phyloP scores from a whole-genome alignment of 2,329 filamentous ascomycete species.

The Daldinia sp. region DNA sequence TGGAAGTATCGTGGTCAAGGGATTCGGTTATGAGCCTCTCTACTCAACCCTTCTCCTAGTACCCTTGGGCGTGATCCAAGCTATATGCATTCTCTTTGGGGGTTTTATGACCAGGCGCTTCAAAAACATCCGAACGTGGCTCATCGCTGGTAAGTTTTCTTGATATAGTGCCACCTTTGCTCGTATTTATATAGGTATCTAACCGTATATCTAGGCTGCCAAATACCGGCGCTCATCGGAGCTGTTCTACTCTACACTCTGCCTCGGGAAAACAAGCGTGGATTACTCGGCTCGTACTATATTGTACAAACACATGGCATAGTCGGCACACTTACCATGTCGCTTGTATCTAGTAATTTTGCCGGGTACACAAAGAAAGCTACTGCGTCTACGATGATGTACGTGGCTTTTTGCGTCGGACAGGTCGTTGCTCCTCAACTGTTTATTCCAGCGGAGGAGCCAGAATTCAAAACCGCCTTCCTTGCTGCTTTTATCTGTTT shows the following conservation, averaged over 20 bases:
- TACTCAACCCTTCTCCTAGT: slow-evolving; percentile 46
- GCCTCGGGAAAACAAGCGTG: slow-evolving; percentile 39
- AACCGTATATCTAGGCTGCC: slow-evolving; percentile 28
- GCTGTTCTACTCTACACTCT: slow-evolving; percentile 43
- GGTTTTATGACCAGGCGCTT: slow-evolving; percentile 44
- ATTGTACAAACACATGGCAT: slow-evolving; percentile 43
- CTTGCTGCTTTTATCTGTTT: slow-evolving; percentile 72
- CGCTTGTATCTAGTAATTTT: slow-evolving; percentile 36
- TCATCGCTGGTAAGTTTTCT: slow-evolving; percentile 35
- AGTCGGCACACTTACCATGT: slow-evolving; percentile 37
- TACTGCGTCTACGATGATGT: slow-evolving; percentile 41
- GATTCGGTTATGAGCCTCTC: slow-evolving; percentile 50
- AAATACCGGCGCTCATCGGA: slow-evolving; percentile 41
- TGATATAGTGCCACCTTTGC: neutral
- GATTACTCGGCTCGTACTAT: slow-evolving; percentile 35
- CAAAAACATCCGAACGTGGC: slow-evolving; percentile 42
- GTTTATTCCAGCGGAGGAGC: slow-evolving; percentile 68
- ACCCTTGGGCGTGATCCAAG: slow-evolving; percentile 48
- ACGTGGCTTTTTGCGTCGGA: slow-evolving; percentile 40
- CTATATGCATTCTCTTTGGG: slow-evolving; percentile 47
- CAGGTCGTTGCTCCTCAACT: slow-evolving; percentile 62
- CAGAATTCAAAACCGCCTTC: slow-evolving; percentile 72
- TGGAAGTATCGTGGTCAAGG: slow-evolving; percentile 50
- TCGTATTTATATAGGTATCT: slow-evolving; percentile 1
- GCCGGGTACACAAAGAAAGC: slow-evolving; percentile 41